Conservation (phyloP, 208 protist genomes). For the Trypanosoma lewisi region DNA sequence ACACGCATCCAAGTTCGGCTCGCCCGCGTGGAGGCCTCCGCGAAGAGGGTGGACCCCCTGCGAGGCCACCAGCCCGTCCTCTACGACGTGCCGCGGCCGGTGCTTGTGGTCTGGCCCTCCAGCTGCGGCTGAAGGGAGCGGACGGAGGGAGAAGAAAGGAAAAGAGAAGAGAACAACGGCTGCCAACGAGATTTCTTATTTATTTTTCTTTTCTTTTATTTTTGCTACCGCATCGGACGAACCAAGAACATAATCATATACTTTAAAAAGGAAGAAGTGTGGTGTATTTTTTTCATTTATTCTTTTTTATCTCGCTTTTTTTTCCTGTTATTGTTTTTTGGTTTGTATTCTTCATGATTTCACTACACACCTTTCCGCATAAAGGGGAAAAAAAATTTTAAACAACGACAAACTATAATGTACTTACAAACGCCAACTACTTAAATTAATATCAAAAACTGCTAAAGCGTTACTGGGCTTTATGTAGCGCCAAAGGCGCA, state of each 20-base stretch:
- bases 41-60: slow-evolving; percentile 72
- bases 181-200: background rate
- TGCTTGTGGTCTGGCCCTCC: slow-evolving; percentile 27
- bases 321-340: background rate
- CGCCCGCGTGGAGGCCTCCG: slow-evolving; percentile 50
- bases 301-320: background rate
- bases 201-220: background rate
- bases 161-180: background rate
- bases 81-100: slow-evolving; percentile 35
- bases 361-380: background rate
- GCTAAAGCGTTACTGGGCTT: background rate
- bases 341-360: background rate
- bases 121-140: slow-evolving; percentile 1
- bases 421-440: slow-evolving; percentile 1
- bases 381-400: no score
- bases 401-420: background rate
- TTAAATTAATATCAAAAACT: background rate
- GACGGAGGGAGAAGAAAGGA: background rate
- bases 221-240: background rate
- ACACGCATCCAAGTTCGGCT: slow-evolving; percentile 73
- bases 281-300: background rate
- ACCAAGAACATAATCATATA: background rate
- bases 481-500: background rate
- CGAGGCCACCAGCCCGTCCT: slow-evolving; percentile 60
- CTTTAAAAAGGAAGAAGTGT: background rate